Percentiles rank a stretch among this genome's conserved stretches.
phyloP scores from a whole-genome alignment of 169 alveolate genomes.

The Eimeria acervulina region DNA sequence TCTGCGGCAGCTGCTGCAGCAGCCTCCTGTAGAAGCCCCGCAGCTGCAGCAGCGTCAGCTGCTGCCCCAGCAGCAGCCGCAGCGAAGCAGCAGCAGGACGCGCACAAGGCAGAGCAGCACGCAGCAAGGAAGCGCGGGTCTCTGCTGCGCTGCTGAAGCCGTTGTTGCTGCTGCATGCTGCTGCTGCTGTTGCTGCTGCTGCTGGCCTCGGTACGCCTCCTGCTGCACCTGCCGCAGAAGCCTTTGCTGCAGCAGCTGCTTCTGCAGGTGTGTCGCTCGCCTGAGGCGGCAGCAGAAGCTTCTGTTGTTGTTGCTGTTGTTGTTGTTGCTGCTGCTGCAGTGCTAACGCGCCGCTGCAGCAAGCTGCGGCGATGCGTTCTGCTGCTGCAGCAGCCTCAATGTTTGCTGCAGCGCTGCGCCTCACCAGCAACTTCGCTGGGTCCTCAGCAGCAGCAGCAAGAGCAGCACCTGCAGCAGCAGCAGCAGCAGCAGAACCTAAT shows the following conservation, averaged over 20 bases:
- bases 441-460: slow-evolving; percentile 55
- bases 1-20: slow-evolving; percentile 54
- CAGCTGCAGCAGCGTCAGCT: slow-evolving; percentile 52
- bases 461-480: slow-evolving; percentile 26
- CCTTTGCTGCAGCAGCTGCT: slow-evolving; percentile 12
- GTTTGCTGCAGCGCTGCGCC: slow-evolving; percentile 56
- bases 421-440: slow-evolving; percentile 6
- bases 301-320: slow-evolving; percentile 16
- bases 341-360: slow-evolving; percentile 44
- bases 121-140: slow-evolving; percentile 9
- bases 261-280: slow-evolving; percentile 9
- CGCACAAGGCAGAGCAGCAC: not conserved
- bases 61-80: slow-evolving; percentile 54
- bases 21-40: not conserved
- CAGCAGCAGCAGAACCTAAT: slow-evolving; percentile 53
- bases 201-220: not conserved
- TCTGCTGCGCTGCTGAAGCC: slow-evolving; percentile 17
- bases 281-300: not conserved
- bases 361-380: slow-evolving; percentile 36
- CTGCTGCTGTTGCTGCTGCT: slow-evolving; percentile 27
- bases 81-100: slow-evolving; percentile 55
- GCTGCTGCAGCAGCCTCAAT: slow-evolving; percentile 56
- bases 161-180: not conserved
- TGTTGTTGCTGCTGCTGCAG: slow-evolving; percentile 58
- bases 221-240: slow-evolving; percentile 20